A percentile compares a stretch with the other conserved stretches of the same genome.
Conservation (phyloP, 2,329 filamentous ascomycete genomes). For the Seiridium cupressi region DNA sequence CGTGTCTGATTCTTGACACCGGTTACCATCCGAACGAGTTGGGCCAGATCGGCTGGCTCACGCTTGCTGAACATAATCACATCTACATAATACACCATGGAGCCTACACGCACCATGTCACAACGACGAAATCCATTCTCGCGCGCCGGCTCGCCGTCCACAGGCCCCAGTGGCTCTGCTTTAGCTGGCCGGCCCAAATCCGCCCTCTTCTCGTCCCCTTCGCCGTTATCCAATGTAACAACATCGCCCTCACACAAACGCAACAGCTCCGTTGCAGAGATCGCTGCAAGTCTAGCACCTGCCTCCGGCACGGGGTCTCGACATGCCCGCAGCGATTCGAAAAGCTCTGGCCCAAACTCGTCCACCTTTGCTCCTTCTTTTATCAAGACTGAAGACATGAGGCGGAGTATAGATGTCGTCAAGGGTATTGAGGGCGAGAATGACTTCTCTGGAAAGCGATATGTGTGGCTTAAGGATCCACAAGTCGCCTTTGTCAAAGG, state of each 20-base stretch:
- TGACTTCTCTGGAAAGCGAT: slow-evolving; percentile 97
- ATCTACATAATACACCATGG: neutral
- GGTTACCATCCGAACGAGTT: too few relatives aligned
- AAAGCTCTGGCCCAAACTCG: slow-evolving; percentile 61
- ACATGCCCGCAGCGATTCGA: slow-evolving; percentile 58
- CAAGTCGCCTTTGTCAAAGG: slow-evolving; percentile 88
- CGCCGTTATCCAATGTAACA: slow-evolving; percentile 36
- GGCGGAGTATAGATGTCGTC: slow-evolving; percentile 53
- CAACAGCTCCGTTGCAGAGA: slow-evolving; percentile 64
- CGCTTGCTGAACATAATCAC: neutral
- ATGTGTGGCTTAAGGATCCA: slow-evolving; percentile 93
- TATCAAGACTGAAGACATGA: slow-evolving; percentile 82
- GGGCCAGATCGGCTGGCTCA: neutral
- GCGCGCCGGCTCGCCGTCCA: slow-evolving; percentile 66
- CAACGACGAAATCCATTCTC: slow-evolving; percentile 79
- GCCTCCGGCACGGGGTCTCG: slow-evolving; percentile 31
- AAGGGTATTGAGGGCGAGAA: slow-evolving; percentile 91
- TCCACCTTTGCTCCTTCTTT: slow-evolving; percentile 95
- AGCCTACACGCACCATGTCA: slow-evolving; percentile 50
- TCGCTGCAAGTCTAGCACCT: slow-evolving; percentile 40
- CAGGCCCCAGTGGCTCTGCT: slow-evolving; percentile 45
- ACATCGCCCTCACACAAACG: slow-evolving; percentile 58
- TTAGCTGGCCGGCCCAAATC: slow-evolving; percentile 67
- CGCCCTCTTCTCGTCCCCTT: slow-evolving; percentile 64
- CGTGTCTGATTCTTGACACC: neutral